Evolutionary conservation across 2,329 filamentous ascomycete species (phyloP).

Genomic region (Pezicula rhizophila): DNA sequence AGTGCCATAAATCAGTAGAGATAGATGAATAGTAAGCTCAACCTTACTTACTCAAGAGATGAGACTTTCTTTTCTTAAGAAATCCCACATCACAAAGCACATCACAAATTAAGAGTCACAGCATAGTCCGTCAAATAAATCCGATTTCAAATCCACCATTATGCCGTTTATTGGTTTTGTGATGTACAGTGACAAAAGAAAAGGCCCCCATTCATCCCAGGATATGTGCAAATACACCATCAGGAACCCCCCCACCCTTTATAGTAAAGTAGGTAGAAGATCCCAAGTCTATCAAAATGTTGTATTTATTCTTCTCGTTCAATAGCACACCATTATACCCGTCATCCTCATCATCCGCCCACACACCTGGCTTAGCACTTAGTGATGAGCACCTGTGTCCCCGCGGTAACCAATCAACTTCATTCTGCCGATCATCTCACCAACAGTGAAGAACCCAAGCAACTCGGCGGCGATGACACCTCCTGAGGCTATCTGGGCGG

Average conservation of each 20-base stretch:
- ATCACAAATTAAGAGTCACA: too few species aligned
- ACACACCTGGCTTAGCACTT: constrained; percentile 20
- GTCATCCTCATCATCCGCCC: neutral
- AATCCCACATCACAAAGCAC: too few species aligned
- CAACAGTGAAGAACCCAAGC: constrained; percentile 94
- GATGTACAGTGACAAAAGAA: constrained; percentile 22
- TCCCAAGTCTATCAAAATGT: constrained; percentile 4
- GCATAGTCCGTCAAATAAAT: too few species aligned
- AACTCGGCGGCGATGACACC: constrained; percentile 81
- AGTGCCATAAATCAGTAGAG: too few species aligned
- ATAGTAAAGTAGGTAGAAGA: neutral
- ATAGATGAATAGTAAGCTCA: too few species aligned
- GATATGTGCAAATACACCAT: constrained; percentile 15
- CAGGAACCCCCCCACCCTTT: neutral
- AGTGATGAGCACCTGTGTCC: constrained; percentile 53
- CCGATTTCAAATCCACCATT: constrained; percentile 1
- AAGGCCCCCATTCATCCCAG: constrained; percentile 11
- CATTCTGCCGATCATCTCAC: constrained; percentile 91
- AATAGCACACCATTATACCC: neutral
- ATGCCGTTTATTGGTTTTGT: constrained; percentile 7
- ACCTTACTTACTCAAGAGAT: too few species aligned
- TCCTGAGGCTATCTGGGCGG: constrained; percentile 62
- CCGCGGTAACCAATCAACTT: constrained; percentile 93
- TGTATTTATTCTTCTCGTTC: constrained; percentile 3
- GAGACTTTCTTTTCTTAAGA: too few species aligned